These are phyloP conservation scores for Trichoderma lentiforme DNA, from an alignment of 2,329 filamentous ascomycete genomes.

Conservation along the genomic window DNA sequence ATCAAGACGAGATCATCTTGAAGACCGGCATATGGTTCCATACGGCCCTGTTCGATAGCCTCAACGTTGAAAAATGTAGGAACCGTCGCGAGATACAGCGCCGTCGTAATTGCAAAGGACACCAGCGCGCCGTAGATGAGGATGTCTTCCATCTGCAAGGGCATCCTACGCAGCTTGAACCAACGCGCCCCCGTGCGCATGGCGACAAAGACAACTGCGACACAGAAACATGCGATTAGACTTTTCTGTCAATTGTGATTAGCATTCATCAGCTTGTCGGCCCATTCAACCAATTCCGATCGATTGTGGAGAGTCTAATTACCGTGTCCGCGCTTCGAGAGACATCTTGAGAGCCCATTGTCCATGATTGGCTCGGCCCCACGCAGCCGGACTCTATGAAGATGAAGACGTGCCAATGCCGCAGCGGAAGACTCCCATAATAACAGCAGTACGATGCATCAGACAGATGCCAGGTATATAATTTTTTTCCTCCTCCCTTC, in stretches of 20 bases:
- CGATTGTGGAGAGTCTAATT: not conserved
- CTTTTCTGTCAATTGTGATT: not conserved
- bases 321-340: not conserved
- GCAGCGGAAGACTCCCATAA: not conserved
- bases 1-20: conserved; percentile 17
- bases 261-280: not conserved
- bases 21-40: conserved; percentile 17
- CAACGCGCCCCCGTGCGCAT: not conserved
- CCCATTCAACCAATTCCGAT: not conserved
- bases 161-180: not conserved
- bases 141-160: not conserved
- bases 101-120: not conserved
- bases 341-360: not conserved
- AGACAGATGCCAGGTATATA: not conserved
- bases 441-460: not conserved
- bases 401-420: not conserved
- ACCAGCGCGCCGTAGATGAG: not conserved
- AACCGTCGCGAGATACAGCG: not conserved
- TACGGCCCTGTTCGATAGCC: not conserved
- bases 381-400: not conserved
- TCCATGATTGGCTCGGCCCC: not conserved
- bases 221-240: not conserved
- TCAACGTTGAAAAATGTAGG: not conserved
- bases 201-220: not conserved
- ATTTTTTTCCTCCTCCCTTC: not conserved